Evolutionary conservation across 768 basidiomycete genomes (phyloP), one percentile per base, ranked within the genome.

Genomic region (Termitomyces sp.): DNA sequence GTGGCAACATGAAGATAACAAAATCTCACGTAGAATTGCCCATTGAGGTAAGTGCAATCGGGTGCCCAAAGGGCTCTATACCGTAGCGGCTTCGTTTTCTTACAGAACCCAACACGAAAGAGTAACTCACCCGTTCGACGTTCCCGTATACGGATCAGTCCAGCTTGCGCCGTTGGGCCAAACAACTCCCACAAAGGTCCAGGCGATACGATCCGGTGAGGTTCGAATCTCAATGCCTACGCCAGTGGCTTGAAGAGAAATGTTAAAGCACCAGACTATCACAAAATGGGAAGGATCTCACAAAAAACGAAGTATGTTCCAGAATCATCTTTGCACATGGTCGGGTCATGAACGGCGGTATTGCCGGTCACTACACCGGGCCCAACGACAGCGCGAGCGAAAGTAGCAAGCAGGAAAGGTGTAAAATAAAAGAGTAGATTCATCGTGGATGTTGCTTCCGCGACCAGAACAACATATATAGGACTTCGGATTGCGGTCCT

Each of bases 281-380:
- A 50, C 22, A 31, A 52, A 4, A 8, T 44, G 2, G 26, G 20
- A 24, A 31, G 6, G 44, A 5, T 69, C 74, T 52, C 52, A 79
- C 78, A 78, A 64, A 81, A 81, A 8, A 82, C 66, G 57, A 73
- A 83, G 55, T 77, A 81, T 55, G 68, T 76, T 24, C 79, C 79
- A 36, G 62, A 63, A 31, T 67, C 71, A 59, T 81, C 79, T 58
- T 77, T 79, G 69, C 80, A 82, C 67, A 81, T 73, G 4, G 77
- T 74, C 2, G 79, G 79, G 59, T 81, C 79, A 59, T 78, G 77
- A 4, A 77, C 76, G 6, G 72, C 69, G 24, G 74, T 77, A 56
- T 76, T 71, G 22, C 76, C 74, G 1, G 74, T 74, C 29, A 77
- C 76, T 6, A 43, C 46, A 6, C 72, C 74, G 34, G 76, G 76